Evolutionary conservation across 331 rosid genomes (phyloP).

Genomic region (Cucumis variabilis): DNA sequence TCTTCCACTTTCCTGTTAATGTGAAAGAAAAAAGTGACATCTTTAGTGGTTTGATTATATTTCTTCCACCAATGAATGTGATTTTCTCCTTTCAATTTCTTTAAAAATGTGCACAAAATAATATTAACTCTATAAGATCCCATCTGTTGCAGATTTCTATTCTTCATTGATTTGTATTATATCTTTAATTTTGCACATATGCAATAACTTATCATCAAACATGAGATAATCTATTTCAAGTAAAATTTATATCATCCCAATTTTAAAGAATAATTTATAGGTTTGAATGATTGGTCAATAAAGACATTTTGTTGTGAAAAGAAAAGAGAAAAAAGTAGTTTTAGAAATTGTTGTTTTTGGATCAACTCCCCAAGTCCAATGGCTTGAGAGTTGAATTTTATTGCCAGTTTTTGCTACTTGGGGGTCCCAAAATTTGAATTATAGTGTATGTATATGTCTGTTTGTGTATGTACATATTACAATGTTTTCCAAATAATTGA

Average conservation of each 20-base stretch:
- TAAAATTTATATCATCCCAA: no score
- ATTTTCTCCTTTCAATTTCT: no score
- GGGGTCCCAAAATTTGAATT: slow-evolving; percentile 25
- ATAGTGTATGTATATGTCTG: not conserved
- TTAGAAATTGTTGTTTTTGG: not conserved
- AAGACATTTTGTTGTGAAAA: no score
- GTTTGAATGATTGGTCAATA: not conserved
- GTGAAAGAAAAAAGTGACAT: not conserved
- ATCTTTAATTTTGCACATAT: no score
- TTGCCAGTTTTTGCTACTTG: not conserved
- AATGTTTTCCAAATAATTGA: not conserved
- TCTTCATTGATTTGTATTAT: no score
- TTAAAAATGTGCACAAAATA: no score
- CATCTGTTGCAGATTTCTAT: not conserved
- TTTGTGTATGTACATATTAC: not conserved
- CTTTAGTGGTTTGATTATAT: not conserved
- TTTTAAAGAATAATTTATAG: not conserved
- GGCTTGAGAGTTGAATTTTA: not conserved
- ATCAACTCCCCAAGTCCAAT: not conserved
- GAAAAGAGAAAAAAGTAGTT: not conserved
- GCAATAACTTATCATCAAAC: not conserved
- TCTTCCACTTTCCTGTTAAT: not conserved
- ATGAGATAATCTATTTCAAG: not conserved
- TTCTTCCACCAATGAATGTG: no score
- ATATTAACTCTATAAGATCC: not conserved